These are phyloP conservation scores for Aureobasidium sp. DNA, from an alignment of 2,329 filamentous ascomycete genomes.

Conservation along the genomic window DNA sequence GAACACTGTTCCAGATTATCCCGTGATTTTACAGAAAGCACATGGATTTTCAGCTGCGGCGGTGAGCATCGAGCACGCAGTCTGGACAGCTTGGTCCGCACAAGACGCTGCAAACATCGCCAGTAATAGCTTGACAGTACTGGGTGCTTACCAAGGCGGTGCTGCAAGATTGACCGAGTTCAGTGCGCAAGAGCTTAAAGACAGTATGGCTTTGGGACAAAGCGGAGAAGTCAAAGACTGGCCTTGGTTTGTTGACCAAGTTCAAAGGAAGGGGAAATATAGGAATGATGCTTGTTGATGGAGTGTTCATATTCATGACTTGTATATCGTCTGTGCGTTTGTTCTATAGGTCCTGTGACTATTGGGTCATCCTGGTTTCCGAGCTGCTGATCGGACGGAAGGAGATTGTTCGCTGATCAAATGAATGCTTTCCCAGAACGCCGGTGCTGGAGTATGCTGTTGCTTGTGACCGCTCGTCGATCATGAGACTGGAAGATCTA, in stretches of 20 bases:
- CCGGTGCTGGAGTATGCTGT: neutral
- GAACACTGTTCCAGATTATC: neutral
- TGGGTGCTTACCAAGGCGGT: neutral
- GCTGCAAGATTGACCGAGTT: neutral
- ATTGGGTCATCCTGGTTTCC: neutral
- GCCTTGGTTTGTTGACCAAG: neutral
- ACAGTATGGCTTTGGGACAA: neutral
- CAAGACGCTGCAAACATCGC: neutral
- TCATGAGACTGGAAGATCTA: neutral
- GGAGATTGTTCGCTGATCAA: neutral
- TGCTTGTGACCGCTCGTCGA: neutral
- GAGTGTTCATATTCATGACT: neutral
- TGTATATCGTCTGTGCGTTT: neutral
- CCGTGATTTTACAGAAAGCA: neutral
- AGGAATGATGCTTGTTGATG: neutral
- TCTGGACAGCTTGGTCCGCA: neutral
- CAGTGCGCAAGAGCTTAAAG: neutral
- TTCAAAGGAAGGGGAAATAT: neutral
- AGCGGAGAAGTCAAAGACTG: neutral
- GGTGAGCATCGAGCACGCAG: neutral
- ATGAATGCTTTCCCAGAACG: neutral
- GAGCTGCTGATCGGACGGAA: neutral
- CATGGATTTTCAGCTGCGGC: neutral
- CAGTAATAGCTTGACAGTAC: neutral
- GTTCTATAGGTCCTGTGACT: neutral